A percentile compares a stretch with the other conserved stretches of the same genome.
phyloP scores from a whole-genome alignment of 2,329 filamentous ascomycete genomes.

The Pezicula rhizophila region DNA sequence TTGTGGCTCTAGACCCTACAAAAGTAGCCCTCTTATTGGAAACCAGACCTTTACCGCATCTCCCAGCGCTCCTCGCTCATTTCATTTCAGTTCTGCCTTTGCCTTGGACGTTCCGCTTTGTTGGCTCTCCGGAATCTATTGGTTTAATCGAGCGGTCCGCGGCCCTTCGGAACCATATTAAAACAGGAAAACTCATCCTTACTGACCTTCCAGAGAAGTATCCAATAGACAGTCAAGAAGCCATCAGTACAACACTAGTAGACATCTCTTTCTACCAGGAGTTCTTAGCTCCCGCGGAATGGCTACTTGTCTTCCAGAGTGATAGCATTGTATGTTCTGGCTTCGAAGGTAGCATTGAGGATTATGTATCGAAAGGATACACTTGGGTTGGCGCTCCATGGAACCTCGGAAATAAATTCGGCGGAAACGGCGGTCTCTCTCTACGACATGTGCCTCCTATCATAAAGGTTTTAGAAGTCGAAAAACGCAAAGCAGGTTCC shows the following conservation, averaged over 20 bases:
- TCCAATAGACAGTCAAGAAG: constrained; percentile 6
- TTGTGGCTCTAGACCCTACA: background rate
- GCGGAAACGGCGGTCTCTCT: constrained; percentile 27
- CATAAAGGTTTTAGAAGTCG: constrained; percentile 38
- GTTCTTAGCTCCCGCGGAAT: constrained; percentile 16
- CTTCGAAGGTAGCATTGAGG: constrained; percentile 15
- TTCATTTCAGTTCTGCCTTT: constrained; percentile 31
- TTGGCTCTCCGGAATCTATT: constrained; percentile 8
- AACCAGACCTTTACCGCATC: constrained; percentile 19
- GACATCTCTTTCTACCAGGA: constrained; percentile 19
- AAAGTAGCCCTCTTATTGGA: constrained; percentile 28
- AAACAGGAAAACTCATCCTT: constrained; percentile 24
- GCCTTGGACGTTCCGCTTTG: constrained; percentile 33
- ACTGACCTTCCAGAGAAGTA: constrained; percentile 23
- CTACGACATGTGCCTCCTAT: constrained; percentile 40
- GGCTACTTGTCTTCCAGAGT: constrained; percentile 21
- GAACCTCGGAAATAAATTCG: constrained; percentile 2
- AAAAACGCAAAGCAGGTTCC: constrained; percentile 35
- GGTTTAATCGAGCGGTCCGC: constrained; percentile 21
- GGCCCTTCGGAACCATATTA: constrained; percentile 27
- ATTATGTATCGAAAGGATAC: constrained; percentile 17
- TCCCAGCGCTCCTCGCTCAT: constrained; percentile 28
- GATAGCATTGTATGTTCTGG: constrained; percentile 21
- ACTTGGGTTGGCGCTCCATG: constrained; percentile 25
- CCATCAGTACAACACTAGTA: constrained; percentile 6